These are phyloP conservation scores for Russula sp. DNA, from an alignment of 768 basidiomycete genomes.

Conservation along the genomic window DNA sequence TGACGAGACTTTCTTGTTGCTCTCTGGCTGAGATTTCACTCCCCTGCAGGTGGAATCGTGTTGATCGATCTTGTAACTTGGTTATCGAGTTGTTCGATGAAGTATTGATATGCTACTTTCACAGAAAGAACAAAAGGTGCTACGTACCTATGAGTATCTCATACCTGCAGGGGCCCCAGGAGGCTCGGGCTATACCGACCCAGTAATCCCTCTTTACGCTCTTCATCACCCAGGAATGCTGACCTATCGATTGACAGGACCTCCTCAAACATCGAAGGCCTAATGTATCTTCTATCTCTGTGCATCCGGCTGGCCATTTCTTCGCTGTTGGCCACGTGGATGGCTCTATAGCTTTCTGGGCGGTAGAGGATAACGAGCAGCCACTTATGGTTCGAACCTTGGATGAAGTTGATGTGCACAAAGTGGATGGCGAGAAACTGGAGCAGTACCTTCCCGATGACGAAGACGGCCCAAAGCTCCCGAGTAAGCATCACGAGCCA, in stretches of 20 bases:
- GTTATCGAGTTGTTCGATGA: not conserved
- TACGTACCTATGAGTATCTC: constrained; percentile 64
- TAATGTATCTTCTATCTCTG: constrained; percentile 63
- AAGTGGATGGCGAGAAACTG: constrained; percentile 49
- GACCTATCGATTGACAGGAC: constrained; percentile 41
- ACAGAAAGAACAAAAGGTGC: constrained; percentile 49
- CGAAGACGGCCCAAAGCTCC: constrained; percentile 33
- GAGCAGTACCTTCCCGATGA: constrained; percentile 40
- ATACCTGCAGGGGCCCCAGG: constrained; percentile 82
- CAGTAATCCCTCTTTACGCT: constrained; percentile 41
- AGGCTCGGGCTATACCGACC: constrained; percentile 57
- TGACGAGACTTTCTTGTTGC: not conserved
- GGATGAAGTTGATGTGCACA: constrained; percentile 51
- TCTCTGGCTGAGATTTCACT: not conserved
- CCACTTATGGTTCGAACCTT: constrained; percentile 75
- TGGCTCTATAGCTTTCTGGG: constrained; percentile 82
- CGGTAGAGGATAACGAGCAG: constrained; percentile 69
- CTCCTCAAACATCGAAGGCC: constrained; percentile 69
- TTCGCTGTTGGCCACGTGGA: constrained; percentile 81
- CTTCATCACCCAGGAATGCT: constrained; percentile 7
- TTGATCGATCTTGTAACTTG: constrained; percentile 54
- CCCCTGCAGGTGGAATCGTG: constrained; percentile 53
- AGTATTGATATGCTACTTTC: constrained; percentile 25
- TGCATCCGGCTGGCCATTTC: constrained; percentile 73
- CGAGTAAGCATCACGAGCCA: constrained; percentile 27